phyloP scores from a whole-genome alignment of 2,329 filamentous ascomycete genomes.

The Curvularia eragrostidis region DNA sequence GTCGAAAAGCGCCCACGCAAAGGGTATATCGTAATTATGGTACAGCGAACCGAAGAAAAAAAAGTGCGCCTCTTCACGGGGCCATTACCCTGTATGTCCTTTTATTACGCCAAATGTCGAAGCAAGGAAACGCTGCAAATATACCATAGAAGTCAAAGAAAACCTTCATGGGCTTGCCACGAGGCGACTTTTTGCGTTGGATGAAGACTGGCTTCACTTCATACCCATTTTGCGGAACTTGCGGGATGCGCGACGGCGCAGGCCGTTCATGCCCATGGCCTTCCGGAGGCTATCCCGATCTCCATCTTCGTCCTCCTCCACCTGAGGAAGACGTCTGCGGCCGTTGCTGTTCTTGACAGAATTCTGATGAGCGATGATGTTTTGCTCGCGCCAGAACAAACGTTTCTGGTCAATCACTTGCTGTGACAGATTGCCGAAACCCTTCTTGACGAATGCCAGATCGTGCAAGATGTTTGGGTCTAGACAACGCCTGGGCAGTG shows the following conservation, averaged over 20 bases:
- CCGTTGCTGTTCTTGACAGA: conserved; percentile 26
- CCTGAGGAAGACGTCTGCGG: conserved; percentile 12
- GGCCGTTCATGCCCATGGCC: conserved; percentile 26
- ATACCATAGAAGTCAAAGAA: conserved; percentile 2
- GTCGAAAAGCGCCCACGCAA: conserved; percentile 16
- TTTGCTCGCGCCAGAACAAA: conserved; percentile 45
- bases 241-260: conserved; percentile 34
- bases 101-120: conserved; percentile 3
- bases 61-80: not conserved
- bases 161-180: conserved; percentile 1
- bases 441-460: conserved; percentile 79
- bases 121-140: conserved; percentile 13
- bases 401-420: conserved; percentile 79
- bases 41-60: conserved; percentile 18
- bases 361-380: conserved; percentile 34
- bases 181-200: not conserved
- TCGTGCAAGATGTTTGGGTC: conserved; percentile 85
- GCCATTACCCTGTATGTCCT: not conserved
- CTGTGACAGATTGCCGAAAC: conserved; percentile 82
- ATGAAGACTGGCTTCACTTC: conserved; percentile 11
- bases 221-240: conserved; percentile 34
- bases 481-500: conserved; percentile 78
- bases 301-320: conserved; percentile 30
- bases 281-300: conserved; percentile 28
- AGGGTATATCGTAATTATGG: conserved; percentile 31